Evolutionary conservation across 176 grass and related monocot species (phyloP).

Genomic region (Saccharum spontaneum): DNA sequence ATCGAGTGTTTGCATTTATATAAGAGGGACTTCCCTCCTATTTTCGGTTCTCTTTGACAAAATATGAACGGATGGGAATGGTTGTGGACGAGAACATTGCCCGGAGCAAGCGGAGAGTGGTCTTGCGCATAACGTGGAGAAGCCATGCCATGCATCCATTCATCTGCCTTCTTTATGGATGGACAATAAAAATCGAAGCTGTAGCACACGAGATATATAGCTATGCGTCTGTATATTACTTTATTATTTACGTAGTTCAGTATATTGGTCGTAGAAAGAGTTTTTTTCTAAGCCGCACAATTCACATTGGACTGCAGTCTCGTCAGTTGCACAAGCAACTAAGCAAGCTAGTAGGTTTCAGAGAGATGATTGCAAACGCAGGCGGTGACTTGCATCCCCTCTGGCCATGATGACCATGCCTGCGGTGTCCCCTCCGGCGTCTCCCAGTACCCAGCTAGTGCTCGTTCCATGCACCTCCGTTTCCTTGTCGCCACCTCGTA

Average conservation of each 20-base stretch:
- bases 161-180: neutral
- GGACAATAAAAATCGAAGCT: neutral
- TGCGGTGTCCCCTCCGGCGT: neutral
- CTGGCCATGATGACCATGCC: neutral
- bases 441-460: neutral
- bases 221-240: no score
- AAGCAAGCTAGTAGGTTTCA: no score
- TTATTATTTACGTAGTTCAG: neutral
- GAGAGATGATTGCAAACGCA: constrained; percentile 26
- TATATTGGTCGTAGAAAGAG: neutral
- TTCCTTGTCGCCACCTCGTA: neutral
- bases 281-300: neutral
- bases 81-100: constrained; percentile 30
- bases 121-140: neutral
- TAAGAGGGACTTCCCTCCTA: constrained; percentile 10
- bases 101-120: neutral
- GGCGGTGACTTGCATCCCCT: neutral
- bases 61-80: neutral
- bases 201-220: no score
- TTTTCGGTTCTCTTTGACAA: constrained; percentile 6
- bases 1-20: neutral
- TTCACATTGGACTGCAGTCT: neutral
- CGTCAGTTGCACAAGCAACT: neutral
- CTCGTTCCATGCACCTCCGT: neutral
- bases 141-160: neutral